Evolutionary conservation across 225 moss, liverwort and hornwort genomes (phyloP), one percentile per base, ranked within the genome.

Genomic region (Antitrichia curtipendula): DNA sequence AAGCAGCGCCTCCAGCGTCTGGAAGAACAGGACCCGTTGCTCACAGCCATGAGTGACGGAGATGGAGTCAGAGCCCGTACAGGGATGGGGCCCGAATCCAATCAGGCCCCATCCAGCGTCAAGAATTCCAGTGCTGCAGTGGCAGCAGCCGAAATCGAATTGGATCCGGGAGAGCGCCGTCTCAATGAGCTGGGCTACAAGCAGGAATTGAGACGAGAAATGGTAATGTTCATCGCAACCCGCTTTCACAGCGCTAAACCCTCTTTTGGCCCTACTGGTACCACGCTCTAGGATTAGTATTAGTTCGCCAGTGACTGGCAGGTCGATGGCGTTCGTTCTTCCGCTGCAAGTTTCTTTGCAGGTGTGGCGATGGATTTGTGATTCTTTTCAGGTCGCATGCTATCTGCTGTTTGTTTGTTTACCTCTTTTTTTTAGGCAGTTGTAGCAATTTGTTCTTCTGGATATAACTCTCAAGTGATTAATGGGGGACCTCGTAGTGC

Each of bases 181-280:
- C 95, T 98, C 85, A 98, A 97, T 89, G 94, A 98, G 86, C 89
- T 98, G 41, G 98, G 98, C 50, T 98, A 98, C 95, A 98, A 94
- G 91, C 98, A 98, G 84, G 88, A 88, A 62, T 84, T 88, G 88
- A 69, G 95, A 86, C 89, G 98, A 78, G 96, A 97, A 93, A 98
- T 97, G 96, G 97, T 98, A 90, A 41, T 82, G 86, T 69, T 36
- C 40, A 71, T 63, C 38, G 13, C 80, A 62, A 22, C n/a, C 75
- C 47, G n/a, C 52, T 80, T 53, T 60, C 82, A 75, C 58, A 34
- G 76, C 78, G 49, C 54, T 31, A 17, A 31, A 66, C 25, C 68
- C 47, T 57, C 68, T 45, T 82, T 66, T 56, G 70, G 58, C 54
- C 10, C 65, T 27, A 62, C 52, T 72, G 12, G 32, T 72, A 36